Evolutionary conservation across 257 asterid genomes (phyloP).

Genomic region (Solanum sejunctum): DNA sequence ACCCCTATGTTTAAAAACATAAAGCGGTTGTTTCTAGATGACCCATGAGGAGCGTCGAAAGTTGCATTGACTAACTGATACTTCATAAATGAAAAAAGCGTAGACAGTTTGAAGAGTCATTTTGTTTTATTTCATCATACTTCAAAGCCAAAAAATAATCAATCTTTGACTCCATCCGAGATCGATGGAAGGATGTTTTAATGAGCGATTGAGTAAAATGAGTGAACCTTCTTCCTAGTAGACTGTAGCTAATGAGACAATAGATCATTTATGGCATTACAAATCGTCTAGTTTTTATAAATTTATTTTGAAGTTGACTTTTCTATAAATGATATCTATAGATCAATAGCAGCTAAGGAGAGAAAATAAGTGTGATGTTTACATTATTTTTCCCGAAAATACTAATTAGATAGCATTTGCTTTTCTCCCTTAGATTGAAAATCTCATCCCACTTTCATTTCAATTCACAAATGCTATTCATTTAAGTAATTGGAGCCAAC

Average conservation of each 20-base stretch:
- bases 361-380: background rate
- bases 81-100: too few relatives aligned
- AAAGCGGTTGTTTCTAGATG: too few relatives aligned
- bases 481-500: background rate
- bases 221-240: too few relatives aligned
- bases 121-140: too few relatives aligned
- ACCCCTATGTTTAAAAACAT: too few relatives aligned
- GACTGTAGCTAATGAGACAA: background rate
- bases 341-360: background rate
- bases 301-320: too few relatives aligned
- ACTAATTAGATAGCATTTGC: background rate
- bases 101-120: too few relatives aligned
- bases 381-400: background rate
- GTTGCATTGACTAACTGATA: too few relatives aligned
- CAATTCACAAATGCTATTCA: background rate
- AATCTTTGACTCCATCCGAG: too few relatives aligned
- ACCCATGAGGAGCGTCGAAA: too few relatives aligned
- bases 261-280: background rate
- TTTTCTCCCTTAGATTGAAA: background rate
- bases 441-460: background rate
- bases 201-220: background rate
- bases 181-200: too few relatives aligned
- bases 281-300: background rate
- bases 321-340: background rate
- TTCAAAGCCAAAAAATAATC: too few relatives aligned